Evolutionary conservation across 192 early-diverging fungal genomes (phyloP), one percentile per base, ranked within the genome.

Genomic region (Backusella parvicylindrica): DNA sequence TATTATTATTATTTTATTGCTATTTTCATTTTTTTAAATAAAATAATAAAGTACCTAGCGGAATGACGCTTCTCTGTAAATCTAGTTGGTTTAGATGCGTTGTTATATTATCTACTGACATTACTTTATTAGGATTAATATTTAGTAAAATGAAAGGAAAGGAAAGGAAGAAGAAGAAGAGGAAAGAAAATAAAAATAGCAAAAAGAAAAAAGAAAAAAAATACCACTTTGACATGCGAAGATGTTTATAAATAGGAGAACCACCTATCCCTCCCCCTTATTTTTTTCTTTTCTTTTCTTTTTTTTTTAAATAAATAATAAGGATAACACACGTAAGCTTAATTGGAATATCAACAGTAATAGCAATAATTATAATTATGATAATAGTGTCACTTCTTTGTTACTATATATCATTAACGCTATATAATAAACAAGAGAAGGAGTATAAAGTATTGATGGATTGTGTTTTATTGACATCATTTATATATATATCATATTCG

Each of bases 171-270:
- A 18, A 9, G 35, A n/a, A 30, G 9, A 66, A n/a, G n/a, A n/a
- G n/a, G 32, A n/a, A 66, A 36, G 7, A 67, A 67, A 66, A 66
- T 5, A 66, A 28, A 66, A 70, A 70, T 13, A 70, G 23, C 28
- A 70, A 40, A 64, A 41, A 64, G 16, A 65, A 65, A 37, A 32
- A 47, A 18, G 43, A 73, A 43, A 64, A 64, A 64, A 64, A 31
- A 28, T 26, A 40, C 21, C 26, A 63, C 11, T 36, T 68, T 68
- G n/a, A 37, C 33, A 35, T 68, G 66, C 36, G 66, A 36, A 60
- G 53, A 60, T 26, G 53, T 23, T 28, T 9, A 60, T 60, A 60
- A 60, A 60, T 60, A 60, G 53, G 53, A 60, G 53, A 60, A 23
- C 28, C 53, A 18, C n/a, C n/a, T 18, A 21, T n/a, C 50, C 50